Evolutionary conservation across 441 rosid genomes (phyloP).

Genomic region (Aquilaria agallochum): DNA sequence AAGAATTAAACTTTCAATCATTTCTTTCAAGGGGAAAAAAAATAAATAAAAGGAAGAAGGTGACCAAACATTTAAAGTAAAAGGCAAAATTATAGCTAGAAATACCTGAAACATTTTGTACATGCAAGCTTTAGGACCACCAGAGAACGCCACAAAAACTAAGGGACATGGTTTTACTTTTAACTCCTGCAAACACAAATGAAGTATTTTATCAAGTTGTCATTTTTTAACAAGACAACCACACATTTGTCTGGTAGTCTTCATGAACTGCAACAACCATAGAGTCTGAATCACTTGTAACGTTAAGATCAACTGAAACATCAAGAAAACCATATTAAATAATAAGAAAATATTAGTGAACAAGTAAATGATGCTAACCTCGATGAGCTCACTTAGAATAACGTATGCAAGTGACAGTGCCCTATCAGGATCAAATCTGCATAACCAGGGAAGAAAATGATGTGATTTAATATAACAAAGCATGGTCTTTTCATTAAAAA

Average conservation of each 20-base stretch:
- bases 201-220: too few species aligned
- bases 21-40: too few species aligned
- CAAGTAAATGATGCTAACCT: constrained; percentile 38
- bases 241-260: too few species aligned
- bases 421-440: constrained; percentile 73
- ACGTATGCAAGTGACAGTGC: constrained; percentile 69
- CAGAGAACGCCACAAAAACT: constrained; percentile 78
- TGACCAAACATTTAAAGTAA: too few species aligned
- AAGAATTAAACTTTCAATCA: constrained; percentile 1
- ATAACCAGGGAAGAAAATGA: constrained; percentile 5
- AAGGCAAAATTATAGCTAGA: too few species aligned
- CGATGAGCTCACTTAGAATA: constrained; percentile 63
- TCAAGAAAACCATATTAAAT: background rate
- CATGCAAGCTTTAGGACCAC: constrained; percentile 88
- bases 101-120: constrained; percentile 77
- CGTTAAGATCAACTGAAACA: background rate
- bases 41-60: too few species aligned
- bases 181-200: constrained; percentile 45
- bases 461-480: too few species aligned
- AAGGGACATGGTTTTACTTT: constrained; percentile 68
- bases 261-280: too few species aligned
- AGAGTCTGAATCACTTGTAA: too few species aligned
- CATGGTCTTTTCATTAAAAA: background rate
- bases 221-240: too few species aligned
- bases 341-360: too few species aligned